Evolutionary conservation across 495 filamentous ascomycete species (phyloP).

Genomic region (Astrothelium subdiscretum): DNA sequence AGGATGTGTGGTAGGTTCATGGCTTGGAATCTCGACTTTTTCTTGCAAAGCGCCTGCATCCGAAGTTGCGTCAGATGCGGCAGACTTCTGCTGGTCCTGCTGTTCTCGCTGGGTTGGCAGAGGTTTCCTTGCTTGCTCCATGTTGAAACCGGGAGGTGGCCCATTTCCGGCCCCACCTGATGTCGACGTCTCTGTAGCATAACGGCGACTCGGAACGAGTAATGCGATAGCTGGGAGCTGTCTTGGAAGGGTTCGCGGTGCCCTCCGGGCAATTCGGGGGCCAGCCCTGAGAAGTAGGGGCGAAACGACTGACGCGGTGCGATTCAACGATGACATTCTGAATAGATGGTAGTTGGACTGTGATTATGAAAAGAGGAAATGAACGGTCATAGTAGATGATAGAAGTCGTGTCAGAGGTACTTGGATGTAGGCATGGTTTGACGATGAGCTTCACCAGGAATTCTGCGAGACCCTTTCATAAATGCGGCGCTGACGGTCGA

Average conservation of each 20-base stretch:
- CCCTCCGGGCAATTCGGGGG: slow-evolving; percentile 18
- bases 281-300: slow-evolving; percentile 26
- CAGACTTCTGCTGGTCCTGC: slow-evolving; percentile 28
- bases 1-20: slow-evolving; percentile 30
- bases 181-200: slow-evolving; percentile 57
- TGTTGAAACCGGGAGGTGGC: slow-evolving; percentile 89
- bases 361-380: neutral
- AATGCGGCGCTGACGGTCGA: no score
- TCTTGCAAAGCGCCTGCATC: neutral
- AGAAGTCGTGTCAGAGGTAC: neutral
- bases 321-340: slow-evolving; percentile 7
- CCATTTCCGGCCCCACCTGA: slow-evolving; percentile 41
- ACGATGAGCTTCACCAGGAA: neutral
- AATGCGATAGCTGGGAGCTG: slow-evolving; percentile 29
- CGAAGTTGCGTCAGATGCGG: slow-evolving; percentile 14
- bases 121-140: slow-evolving; percentile 82
- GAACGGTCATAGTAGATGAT: neutral
- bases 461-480: no score
- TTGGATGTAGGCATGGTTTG: neutral
- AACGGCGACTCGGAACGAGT: slow-evolving; percentile 21
- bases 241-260: slow-evolving; percentile 15
- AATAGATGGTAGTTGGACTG: neutral
- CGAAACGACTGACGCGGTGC: slow-evolving; percentile 15
- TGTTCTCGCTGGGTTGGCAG: slow-evolving; percentile 40
- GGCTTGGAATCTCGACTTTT: slow-evolving; percentile 22